These are phyloP conservation scores for Syzygium oleosum DNA, from an alignment of 345 rosid species.

Conservation along the genomic window DNA sequence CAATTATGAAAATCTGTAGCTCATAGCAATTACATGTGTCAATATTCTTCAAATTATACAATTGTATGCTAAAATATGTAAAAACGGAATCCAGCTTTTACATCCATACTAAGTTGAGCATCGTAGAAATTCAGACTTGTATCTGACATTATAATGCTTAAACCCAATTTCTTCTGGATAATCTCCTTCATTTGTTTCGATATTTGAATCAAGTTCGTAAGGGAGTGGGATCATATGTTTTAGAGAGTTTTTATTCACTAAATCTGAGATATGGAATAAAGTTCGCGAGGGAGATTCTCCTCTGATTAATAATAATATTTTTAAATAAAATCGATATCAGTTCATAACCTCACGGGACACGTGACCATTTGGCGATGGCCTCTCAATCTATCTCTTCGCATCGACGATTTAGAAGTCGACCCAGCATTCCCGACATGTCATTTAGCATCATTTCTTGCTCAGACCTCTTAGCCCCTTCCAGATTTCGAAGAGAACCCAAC, in stretches of 20 bases:
- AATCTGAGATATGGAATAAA: not conserved
- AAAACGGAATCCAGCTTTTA: not conserved
- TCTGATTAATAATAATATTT: not conserved
- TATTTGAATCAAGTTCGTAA: not conserved
- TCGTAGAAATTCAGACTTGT: not conserved
- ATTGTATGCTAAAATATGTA: not conserved
- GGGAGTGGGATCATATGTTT: not conserved
- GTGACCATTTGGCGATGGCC: not conserved
- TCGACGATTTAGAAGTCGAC: not conserved
- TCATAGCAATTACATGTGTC: not conserved
- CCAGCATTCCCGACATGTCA: not conserved
- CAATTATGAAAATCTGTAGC: not conserved
- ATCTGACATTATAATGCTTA: not conserved
- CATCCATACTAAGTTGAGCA: not conserved
- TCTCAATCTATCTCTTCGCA: not conserved
- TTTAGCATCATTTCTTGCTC: not conserved
- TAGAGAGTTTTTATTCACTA: not conserved
- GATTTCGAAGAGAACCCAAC: not conserved
- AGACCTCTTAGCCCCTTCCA: not conserved
- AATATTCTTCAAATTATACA: not conserved
- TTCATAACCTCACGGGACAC: not conserved
- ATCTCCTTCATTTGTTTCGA: not conserved
- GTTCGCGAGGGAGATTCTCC: not conserved
- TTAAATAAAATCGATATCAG: not conserved
- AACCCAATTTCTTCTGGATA: not conserved